Percentiles rank a stretch among this genome's conserved stretches.
Evolutionary conservation across 805 yeast genomes (phyloP).

Genomic region (Maudiozyma serrabonitensis): DNA sequence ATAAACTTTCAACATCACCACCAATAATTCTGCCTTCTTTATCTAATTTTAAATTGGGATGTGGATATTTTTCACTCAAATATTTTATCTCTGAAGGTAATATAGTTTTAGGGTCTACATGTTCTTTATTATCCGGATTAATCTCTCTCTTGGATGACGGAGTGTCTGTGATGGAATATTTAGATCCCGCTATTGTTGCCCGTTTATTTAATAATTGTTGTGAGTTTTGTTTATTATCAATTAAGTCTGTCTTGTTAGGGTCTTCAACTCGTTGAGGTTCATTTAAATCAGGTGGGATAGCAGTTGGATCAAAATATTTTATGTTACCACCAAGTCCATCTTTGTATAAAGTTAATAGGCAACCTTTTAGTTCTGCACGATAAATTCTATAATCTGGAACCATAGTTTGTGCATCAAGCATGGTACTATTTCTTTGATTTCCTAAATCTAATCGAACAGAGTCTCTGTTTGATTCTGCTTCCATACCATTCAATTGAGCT

Average conservation of each 20-base stretch:
- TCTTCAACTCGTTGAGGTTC: background rate
- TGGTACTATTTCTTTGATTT: constrained; percentile 4
- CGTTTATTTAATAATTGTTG: background rate
- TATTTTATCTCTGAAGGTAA: constrained; percentile 20
- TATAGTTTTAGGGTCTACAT: background rate
- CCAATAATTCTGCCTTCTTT: constrained; percentile 36
- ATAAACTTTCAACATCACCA: constrained; percentile 61
- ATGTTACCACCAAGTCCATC: constrained; percentile 39
- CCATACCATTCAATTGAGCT: background rate
- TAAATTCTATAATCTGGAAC: constrained; percentile 35
- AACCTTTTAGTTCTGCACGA: constrained; percentile 63
- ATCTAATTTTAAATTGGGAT: constrained; percentile 51
- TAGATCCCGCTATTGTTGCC: background rate
- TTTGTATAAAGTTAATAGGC: constrained; percentile 52
- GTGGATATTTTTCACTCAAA: constrained; percentile 42
- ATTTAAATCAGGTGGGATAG: background rate
- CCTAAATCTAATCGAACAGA: background rate
- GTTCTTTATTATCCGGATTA: background rate
- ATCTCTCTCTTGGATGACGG: background rate
- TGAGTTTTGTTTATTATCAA: constrained; percentile 2
- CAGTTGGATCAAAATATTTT: constrained; percentile 31
- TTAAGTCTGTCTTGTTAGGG: background rate
- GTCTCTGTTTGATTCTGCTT: constrained; percentile 3
- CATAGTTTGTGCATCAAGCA: constrained; percentile 8
- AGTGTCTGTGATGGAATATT: background rate